Conservation (phyloP, 495 filamentous ascomycete species). For the Gamarada debralockiae region DNA sequence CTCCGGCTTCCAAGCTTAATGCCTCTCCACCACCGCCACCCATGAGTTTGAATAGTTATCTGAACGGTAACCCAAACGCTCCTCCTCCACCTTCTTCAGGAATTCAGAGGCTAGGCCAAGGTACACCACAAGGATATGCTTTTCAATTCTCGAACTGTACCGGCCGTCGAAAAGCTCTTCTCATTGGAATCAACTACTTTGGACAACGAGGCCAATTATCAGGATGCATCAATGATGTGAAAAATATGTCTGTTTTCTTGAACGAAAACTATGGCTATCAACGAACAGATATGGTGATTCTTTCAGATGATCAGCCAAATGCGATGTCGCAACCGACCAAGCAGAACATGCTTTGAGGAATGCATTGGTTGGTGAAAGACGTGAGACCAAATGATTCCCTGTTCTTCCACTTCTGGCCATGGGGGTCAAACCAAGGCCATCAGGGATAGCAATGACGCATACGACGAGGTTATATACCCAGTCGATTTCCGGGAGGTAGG, state of each 20-base stretch:
- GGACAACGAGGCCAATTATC: conserved; percentile 85
- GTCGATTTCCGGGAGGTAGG: conserved; percentile 88
- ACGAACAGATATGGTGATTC: conserved; percentile 94
- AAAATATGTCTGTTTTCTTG: conserved; percentile 93
- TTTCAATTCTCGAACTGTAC: conserved; percentile 94
- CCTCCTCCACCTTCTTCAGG: conserved; percentile 57
- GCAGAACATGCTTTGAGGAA: conserved; percentile 90
- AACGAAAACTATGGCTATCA: conserved; percentile 90
- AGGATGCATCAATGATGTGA: conserved; percentile 97
- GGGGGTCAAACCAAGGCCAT: conserved; percentile 95
- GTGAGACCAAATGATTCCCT: conserved; percentile 93
- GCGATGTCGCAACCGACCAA: conserved; percentile 97
- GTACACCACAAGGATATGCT: conserved; percentile 72
- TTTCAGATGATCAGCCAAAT: conserved; percentile 96
- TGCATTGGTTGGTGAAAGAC: conserved; percentile 99
- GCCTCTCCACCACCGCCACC: conserved; percentile 35
- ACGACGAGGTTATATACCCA: conserved; percentile 97
- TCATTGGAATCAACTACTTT: conserved; percentile 99
- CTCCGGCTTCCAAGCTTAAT: no score
- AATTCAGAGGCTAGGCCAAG: conserved; percentile 67
- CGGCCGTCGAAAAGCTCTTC: conserved; percentile 82
- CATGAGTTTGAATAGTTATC: conserved; percentile 46
- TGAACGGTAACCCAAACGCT: conserved; percentile 45
- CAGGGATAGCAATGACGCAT: conserved; percentile 91
- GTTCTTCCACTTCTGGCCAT: conserved; percentile 98